Evolutionary conservation across 371 early-diverging fungal species (phyloP).

Genomic region (Mucor irregularis): DNA sequence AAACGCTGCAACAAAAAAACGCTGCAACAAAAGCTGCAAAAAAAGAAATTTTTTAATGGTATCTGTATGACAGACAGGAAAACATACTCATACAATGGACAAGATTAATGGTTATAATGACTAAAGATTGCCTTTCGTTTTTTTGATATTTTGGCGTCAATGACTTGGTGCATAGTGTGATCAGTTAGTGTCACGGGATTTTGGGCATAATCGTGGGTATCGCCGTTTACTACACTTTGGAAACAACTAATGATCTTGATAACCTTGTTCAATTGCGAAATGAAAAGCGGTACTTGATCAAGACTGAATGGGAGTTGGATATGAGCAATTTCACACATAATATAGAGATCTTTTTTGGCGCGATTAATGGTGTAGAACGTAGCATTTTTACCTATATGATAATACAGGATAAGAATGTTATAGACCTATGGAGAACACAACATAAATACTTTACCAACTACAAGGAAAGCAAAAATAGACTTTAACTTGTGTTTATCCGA

Average conservation of each 20-base stretch:
- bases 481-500: conserved; percentile 26
- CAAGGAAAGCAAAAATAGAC: conserved; percentile 17
- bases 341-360: conserved; percentile 18
- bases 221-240: conserved; percentile 12
- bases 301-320: conserved; percentile 20
- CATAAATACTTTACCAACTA: conserved; percentile 17
- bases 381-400: conserved; percentile 21
- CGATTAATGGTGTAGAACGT: conserved; percentile 21
- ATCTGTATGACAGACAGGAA: conserved; percentile 19
- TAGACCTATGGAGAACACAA: conserved; percentile 9
- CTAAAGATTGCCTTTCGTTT: conserved; percentile 20
- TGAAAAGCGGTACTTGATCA: conserved; percentile 23
- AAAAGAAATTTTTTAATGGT: no score
- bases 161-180: conserved; percentile 19
- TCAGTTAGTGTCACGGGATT: conserved; percentile 19
- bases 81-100: conserved; percentile 17
- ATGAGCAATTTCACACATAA: conserved; percentile 22
- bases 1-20: no score
- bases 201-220: conserved; percentile 19
- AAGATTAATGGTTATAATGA: conserved; percentile 23
- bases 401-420: conserved; percentile 18
- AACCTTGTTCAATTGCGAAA: conserved; percentile 22
- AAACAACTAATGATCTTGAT: conserved; percentile 19
- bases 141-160: conserved; percentile 16
- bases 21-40: no score